A percentile compares a stretch with the other conserved stretches of the same genome.
Evolutionary conservation across 805 yeast species (phyloP).

Genomic region (Sugiyamaella floridensis): DNA sequence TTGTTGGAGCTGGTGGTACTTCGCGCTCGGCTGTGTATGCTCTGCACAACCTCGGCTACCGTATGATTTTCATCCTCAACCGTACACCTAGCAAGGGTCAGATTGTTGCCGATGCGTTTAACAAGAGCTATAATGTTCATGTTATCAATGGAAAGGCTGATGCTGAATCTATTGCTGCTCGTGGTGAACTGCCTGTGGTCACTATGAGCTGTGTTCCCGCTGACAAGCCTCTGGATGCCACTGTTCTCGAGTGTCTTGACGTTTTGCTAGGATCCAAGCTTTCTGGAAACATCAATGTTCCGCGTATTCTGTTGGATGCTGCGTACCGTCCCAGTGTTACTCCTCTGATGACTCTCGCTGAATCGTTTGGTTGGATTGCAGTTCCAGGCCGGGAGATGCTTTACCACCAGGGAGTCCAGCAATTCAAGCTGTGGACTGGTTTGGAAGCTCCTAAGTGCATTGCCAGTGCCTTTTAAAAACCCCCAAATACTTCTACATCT

Average conservation of each 20-base stretch:
- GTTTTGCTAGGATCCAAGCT: conserved; percentile 39
- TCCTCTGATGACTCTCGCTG: conserved; percentile 77
- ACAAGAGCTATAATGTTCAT: conserved; percentile 48
- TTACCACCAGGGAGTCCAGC: conserved; percentile 87
- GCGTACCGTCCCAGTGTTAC: conserved; percentile 89
- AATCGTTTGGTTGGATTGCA: conserved; percentile 63
- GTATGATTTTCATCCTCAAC: conserved; percentile 68
- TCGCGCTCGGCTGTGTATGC: conserved; percentile 93
- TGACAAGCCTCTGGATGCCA: conserved; percentile 56
- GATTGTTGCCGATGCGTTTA: conserved; percentile 55
- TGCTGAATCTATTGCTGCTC: conserved; percentile 33
- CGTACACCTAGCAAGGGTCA: conserved; percentile 64
- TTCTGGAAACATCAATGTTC: conserved; percentile 32
- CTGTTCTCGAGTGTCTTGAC: conserved; percentile 44
- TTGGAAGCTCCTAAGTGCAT: conserved; percentile 26
- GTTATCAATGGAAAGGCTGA: conserved; percentile 42
- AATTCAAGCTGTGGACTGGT: conserved; percentile 65
- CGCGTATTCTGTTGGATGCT: conserved; percentile 72
- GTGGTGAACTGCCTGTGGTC: conserved; percentile 38
- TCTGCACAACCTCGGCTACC: conserved; percentile 68
- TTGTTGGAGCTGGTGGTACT: conserved; percentile 97
- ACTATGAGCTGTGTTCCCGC: conserved; percentile 82
- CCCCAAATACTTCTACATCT: neutral
- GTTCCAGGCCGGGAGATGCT: conserved; percentile 89
- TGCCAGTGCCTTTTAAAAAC: conserved; percentile 3